Conservation (phyloP, 441 rosid genomes). For the Eutrema salsugineum region DNA sequence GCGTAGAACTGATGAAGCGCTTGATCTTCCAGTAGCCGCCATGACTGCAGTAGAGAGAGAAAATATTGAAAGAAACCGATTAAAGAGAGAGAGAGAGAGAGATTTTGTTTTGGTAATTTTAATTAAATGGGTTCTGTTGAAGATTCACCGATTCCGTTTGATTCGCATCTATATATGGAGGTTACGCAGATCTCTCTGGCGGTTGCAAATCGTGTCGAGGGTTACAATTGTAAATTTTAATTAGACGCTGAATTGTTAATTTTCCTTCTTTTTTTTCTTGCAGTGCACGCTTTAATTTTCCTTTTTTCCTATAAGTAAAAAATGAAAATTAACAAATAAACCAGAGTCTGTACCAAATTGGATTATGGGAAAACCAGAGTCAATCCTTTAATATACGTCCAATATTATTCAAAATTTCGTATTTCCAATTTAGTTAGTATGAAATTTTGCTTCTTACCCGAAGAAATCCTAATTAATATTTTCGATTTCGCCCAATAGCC, state of each 20-base stretch:
- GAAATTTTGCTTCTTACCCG: too few species aligned
- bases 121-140: not conserved
- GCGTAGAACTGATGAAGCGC: conserved; percentile 7
- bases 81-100: not conserved
- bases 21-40: conserved; percentile 25
- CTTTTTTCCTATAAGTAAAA: not conserved
- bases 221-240: not conserved
- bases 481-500: too few species aligned
- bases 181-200: not conserved
- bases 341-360: not conserved
- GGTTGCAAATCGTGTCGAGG: conserved; percentile 9
- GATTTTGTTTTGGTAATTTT: not conserved
- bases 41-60: conserved; percentile 11
- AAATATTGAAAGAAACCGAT: not conserved
- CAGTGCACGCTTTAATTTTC: not conserved
- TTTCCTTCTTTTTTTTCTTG: not conserved
- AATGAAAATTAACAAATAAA: not conserved
- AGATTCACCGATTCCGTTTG: conserved; percentile 13
- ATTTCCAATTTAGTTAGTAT: not conserved
- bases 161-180: conserved; percentile 16
- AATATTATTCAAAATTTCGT: not conserved
- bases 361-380: not conserved
- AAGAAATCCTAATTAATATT: too few species aligned
- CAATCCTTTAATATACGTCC: too few species aligned
- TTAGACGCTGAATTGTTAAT: not conserved